These are phyloP conservation scores for Diplodia intermedia DNA, from an alignment of 2,329 filamentous ascomycete genomes.

Conservation along the genomic window DNA sequence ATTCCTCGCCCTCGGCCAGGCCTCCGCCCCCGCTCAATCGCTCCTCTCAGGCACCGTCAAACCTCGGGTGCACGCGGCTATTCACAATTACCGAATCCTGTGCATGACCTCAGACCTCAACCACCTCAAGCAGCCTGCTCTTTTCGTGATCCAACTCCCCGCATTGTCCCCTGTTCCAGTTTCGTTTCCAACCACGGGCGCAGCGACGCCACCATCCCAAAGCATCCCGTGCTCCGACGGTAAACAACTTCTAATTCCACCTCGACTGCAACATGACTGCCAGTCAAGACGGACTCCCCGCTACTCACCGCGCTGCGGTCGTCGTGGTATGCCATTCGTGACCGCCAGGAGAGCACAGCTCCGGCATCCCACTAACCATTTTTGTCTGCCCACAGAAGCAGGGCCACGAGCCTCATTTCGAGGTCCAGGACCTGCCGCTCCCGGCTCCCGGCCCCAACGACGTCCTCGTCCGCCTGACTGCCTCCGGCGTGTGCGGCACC, in stretches of 20 bases:
- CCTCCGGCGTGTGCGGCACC: constrained; percentile 64
- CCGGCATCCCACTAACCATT: background rate
- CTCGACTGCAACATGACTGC: constrained; percentile 2
- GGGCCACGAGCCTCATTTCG: constrained; percentile 58
- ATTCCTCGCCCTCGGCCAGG: background rate
- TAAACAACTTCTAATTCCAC: constrained; percentile 2
- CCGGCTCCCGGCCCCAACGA: constrained; percentile 60
- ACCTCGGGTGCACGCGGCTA: constrained; percentile 22
- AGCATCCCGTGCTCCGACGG: constrained; percentile 3
- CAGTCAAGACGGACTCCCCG: constrained; percentile 2
- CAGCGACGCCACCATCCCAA: constrained; percentile 10
- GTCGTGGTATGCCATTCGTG: constrained; percentile 12
- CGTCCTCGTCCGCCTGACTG: constrained; percentile 63
- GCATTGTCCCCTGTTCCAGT: background rate
- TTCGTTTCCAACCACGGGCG: constrained; percentile 17
- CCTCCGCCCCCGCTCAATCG: background rate
- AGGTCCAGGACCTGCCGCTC: constrained; percentile 56
- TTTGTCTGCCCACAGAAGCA: constrained; percentile 35
- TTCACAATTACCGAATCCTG: constrained; percentile 4
- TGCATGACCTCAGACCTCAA: background rate
- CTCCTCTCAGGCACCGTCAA: background rate
- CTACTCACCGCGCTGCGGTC: constrained; percentile 28
- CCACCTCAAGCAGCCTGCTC: background rate
- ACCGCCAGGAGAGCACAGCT: background rate
- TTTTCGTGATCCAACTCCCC: background rate